Base-by-base conservation (phyloP, 2,329 filamentous ascomycete genomes). In the Penicillium sp. region DNA sequence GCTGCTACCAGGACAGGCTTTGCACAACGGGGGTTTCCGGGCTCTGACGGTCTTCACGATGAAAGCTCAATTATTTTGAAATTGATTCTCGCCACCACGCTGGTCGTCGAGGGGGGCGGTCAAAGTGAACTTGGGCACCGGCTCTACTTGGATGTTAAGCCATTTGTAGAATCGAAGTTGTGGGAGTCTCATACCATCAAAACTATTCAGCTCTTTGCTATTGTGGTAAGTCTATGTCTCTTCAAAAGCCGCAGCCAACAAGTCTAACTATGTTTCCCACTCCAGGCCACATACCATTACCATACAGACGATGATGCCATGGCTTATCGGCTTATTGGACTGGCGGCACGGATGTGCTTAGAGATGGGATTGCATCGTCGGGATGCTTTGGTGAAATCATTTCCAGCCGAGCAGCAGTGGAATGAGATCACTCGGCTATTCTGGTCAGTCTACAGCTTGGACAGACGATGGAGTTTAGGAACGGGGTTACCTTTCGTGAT, bases 401-500 rank as follows among this genome's bases (percentile, higher is more conserved):
- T 93, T 47, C 76, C 81, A 8, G 84, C 89, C 61, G 86, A 90
- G 44, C 81, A 86, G 42, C 89, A 92, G 60, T 83, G 90, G 49
- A 80, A 82, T 49, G 82, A 85, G 50, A 86, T 89, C 0, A 81
- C 90, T 29, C 85, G 88, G 49, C 84, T 90, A 15, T 96, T 96
- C 73, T 97, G 91, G 93, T 86, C 89, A 1, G 86, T 92, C 19
- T 96, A 94, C 69, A 87, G 92, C 4, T 79, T 96, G 39, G 93
- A 96, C 71, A 82, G 91, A 39, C 83, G 92, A 50, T 96, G 91
- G 91, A 91, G 89, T 62, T 91, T 96, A 66, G 90, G 89, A n/a
- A 93, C 90, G 0, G 92, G 92, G 0, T 82, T 96, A 73, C 92
- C 92, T 0, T 96, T 91, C 76, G 88, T 90, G 2, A 80, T 96